These are phyloP conservation scores for Mycosphaerella sp. DNA, from an alignment of 2,329 filamentous ascomycete species.

Conservation along the genomic window DNA sequence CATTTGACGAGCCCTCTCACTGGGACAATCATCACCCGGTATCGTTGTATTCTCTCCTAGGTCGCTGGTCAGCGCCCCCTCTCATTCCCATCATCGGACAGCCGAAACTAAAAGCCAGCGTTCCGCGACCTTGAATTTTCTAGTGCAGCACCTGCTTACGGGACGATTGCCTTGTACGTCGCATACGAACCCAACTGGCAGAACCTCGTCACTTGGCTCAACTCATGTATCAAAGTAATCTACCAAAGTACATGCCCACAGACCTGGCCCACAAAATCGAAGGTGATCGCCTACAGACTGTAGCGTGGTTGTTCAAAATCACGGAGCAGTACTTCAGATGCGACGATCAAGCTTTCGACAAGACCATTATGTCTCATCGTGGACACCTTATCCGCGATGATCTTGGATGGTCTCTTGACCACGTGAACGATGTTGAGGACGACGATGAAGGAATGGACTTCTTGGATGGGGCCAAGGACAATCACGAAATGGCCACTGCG, in stretches of 20 bases:
- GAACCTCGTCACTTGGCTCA: background rate
- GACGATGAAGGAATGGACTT: too few species aligned
- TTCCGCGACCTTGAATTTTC: background rate
- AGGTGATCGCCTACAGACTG: background rate
- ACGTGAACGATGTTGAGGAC: background rate
- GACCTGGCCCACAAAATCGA: background rate
- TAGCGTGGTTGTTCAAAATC: background rate
- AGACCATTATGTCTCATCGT: background rate
- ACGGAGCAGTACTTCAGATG: background rate
- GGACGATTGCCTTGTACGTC: background rate
- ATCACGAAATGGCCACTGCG: too few species aligned
- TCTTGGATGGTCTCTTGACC: background rate
- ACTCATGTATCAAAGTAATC: background rate
- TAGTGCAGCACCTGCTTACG: background rate
- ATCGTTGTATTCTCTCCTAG: too few species aligned
- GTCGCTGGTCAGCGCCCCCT: too few species aligned
- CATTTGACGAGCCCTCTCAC: too few species aligned
- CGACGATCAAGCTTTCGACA: background rate
- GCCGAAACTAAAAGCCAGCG: background rate
- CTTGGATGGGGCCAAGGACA: too few species aligned
- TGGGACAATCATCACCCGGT: too few species aligned
- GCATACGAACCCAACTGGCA: conserved; percentile 3
- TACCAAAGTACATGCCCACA: background rate
- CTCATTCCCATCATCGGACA: too few species aligned
- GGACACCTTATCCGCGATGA: conserved; percentile 1